These are phyloP conservation scores for Mycena citricolor DNA, from an alignment of 1,284 basidiomycete genomes.

Conservation along the genomic window DNA sequence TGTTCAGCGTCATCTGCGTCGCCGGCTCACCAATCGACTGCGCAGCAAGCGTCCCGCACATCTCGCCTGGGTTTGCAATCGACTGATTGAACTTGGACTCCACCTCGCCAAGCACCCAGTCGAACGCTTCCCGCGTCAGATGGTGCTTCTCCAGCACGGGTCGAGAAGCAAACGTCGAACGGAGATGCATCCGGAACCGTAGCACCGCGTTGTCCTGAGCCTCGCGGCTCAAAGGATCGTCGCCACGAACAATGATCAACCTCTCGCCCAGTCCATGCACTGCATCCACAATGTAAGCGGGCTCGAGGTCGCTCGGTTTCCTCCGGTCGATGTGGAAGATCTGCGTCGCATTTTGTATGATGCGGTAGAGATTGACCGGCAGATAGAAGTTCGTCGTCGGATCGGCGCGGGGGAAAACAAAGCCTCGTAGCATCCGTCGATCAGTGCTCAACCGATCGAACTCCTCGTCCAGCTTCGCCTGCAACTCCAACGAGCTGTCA, in stretches of 20 bases:
- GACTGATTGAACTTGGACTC: conserved; percentile 94
- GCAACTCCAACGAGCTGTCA: conserved; percentile 86
- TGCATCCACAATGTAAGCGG: conserved; percentile 81
- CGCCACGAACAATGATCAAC: conserved; percentile 85
- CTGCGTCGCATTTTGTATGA: conserved; percentile 94
- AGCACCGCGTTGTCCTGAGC: conserved; percentile 90
- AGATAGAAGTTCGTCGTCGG: conserved; percentile 76
- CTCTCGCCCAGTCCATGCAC: conserved; percentile 72
- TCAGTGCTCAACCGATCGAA: conserved; percentile 78
- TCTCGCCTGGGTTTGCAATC: conserved; percentile 92
- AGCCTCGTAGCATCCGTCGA: conserved; percentile 72
- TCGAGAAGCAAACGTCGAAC: conserved; percentile 83
- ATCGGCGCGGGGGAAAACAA: conserved; percentile 83
- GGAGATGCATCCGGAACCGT: conserved; percentile 90
- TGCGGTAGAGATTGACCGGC: conserved; percentile 92
- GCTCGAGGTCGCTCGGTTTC: conserved; percentile 91
- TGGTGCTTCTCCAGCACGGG: conserved; percentile 86
- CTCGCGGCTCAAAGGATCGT: conserved; percentile 71
- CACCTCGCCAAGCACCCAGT: conserved; percentile 97
- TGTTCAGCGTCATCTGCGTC: conserved; percentile 98
- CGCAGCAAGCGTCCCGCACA: conserved; percentile 98
- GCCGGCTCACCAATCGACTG: conserved; percentile 99
- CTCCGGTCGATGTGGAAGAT: conserved; percentile 97
- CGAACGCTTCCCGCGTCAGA: conserved; percentile 89
- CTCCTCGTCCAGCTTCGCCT: conserved; percentile 88